Percentiles rank a stretch among this genome's conserved stretches.
phyloP scores from a whole-genome alignment of 2,329 filamentous ascomycete species.

The Rhynchosporium secalis region DNA sequence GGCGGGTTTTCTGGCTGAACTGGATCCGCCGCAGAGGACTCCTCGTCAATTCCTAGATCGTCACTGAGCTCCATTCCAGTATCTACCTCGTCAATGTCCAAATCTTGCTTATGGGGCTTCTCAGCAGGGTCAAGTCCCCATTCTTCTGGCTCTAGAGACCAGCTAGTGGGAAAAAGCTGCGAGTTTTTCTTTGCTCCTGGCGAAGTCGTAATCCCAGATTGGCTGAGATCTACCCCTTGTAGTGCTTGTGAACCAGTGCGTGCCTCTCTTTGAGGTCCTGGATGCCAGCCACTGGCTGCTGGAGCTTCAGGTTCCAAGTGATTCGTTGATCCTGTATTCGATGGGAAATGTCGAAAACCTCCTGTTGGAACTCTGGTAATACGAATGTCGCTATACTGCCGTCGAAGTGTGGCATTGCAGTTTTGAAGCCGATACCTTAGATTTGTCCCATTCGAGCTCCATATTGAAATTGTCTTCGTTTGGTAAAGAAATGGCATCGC shows the following conservation, averaged over 20 bases:
- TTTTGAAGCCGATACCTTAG: conserved; percentile 24
- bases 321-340: conserved; percentile 12
- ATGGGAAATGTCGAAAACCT: neutral
- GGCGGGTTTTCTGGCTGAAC: conserved; percentile 9
- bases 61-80: neutral
- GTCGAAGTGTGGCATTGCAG: neutral
- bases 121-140: neutral
- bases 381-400: conserved; percentile 1
- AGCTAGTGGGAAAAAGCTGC: neutral
- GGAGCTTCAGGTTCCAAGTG: conserved; percentile 14
- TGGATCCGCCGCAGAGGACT: conserved; percentile 14
- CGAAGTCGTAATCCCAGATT: neutral
- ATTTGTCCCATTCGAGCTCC: conserved; percentile 20
- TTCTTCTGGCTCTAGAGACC: neutral
- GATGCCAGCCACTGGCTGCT: neutral
- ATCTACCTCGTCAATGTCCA: neutral
- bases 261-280: neutral
- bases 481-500: conserved; percentile 64
- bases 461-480: conserved; percentile 58
- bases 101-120: neutral
- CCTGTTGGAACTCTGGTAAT: neutral
- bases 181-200: neutral
- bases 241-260: neutral
- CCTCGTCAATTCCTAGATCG: conserved; percentile 22
- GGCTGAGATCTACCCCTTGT: neutral